These are phyloP conservation scores for Cyanidiococcus yangmingshanensis DNA, from an alignment of 23 red algal genomes.

Conservation along the genomic window DNA sequence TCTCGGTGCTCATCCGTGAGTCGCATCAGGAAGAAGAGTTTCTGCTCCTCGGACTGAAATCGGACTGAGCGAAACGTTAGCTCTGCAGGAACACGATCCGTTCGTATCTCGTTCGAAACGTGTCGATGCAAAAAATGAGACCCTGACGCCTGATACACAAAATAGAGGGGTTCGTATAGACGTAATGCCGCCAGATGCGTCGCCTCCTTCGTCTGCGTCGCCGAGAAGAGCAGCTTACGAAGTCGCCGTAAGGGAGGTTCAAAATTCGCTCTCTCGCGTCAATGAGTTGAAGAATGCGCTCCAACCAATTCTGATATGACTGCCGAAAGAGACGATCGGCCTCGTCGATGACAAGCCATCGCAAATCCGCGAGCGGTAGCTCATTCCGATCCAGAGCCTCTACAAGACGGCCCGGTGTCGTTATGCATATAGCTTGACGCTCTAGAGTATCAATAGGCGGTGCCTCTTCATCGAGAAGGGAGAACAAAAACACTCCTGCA, in stretches of 20 bases:
- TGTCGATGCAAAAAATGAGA: no score
- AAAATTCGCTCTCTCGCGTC: background rate
- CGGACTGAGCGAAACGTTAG: background rate
- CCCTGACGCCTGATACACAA: background rate
- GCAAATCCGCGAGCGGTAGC: conserved; percentile 39
- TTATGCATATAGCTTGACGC: conserved; percentile 50
- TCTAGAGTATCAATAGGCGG: background rate
- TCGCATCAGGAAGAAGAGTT: background rate
- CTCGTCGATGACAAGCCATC: conserved; percentile 80
- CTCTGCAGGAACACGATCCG: background rate
- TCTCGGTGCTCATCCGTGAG: background rate
- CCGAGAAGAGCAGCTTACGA: conserved; percentile 60
- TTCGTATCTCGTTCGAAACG: background rate
- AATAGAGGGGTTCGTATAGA: conserved; percentile 27
- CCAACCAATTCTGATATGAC: conserved; percentile 46
- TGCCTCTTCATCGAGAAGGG: conserved; percentile 18
- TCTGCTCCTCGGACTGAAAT: background rate
- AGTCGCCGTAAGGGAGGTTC: background rate
- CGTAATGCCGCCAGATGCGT: conserved; percentile 36
- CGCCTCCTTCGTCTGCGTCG: conserved; percentile 65
- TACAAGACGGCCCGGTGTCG: conserved; percentile 68
- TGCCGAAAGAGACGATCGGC: conserved; percentile 76
- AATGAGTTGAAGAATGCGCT: conserved; percentile 12
- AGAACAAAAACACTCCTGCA: conserved; percentile 23
- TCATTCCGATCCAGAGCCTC: conserved; percentile 39